Evolutionary conservation across 306 rosid species (phyloP).

Genomic region (Fragaria ananassa): DNA sequence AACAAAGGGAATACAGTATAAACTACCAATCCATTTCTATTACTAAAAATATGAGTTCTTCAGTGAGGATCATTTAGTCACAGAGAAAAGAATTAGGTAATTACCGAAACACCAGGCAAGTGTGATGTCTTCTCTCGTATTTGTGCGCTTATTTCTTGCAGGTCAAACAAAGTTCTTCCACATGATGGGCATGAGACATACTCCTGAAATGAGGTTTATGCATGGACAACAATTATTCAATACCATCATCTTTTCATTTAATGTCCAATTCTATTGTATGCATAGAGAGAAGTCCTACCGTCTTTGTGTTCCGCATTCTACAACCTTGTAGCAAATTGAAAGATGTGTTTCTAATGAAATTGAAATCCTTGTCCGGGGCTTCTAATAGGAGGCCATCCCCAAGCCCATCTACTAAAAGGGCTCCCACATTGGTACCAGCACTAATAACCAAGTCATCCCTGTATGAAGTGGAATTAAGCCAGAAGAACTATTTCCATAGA

Average conservation of each 20-base stretch:
- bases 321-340: conserved; percentile 98
- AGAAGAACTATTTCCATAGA: conserved; percentile 6
- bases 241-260: not conserved
- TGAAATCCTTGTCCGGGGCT: conserved; percentile 80
- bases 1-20: conserved; percentile 13
- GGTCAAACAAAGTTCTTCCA: conserved; percentile 98
- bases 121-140: conserved; percentile 91
- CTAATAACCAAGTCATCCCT: conserved; percentile 94
- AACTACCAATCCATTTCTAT: not conserved
- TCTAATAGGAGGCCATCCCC: conserved; percentile 92
- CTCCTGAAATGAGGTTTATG: conserved; percentile 57
- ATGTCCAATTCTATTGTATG: conserved; percentile 4
- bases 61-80: conserved; percentile 8
- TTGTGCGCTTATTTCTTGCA: conserved; percentile 91
- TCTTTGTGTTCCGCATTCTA: conserved; percentile 97
- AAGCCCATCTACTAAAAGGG: conserved; percentile 95
- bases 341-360: conserved; percentile 82
- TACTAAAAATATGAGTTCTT: not conserved
- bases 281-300: conserved; percentile 45
- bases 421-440: conserved; percentile 88
- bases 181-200: conserved; percentile 98
- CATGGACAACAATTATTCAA: conserved; percentile 11
- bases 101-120: conserved; percentile 96
- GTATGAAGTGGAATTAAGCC: conserved; percentile 22
- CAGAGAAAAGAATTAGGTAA: conserved; percentile 8